Base-by-base conservation (phyloP, 2,329 filamentous ascomycete genomes). In the Coniochaeta sp. region DNA sequence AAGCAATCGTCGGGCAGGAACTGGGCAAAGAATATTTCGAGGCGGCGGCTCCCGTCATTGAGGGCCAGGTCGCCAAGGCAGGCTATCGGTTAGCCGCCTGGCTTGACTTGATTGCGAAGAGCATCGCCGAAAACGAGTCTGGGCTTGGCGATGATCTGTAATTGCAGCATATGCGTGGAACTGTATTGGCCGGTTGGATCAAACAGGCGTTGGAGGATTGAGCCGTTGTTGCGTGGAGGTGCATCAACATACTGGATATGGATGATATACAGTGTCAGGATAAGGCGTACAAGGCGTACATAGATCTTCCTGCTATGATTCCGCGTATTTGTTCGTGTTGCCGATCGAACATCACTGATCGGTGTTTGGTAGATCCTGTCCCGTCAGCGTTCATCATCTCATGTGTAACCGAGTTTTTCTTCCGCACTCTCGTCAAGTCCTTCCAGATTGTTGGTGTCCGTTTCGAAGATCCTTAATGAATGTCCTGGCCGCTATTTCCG, bases 11-110 rank as follows among this genome's bases (percentile, higher is more conserved):
- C 16, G 81, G 79, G 19, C 76, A 84, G 71, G 86, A 89, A 68
- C 75, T 90, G 26, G 80, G 80, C 30, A 83, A 82, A 0, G 78
- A 80, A 36, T 90, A 90, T 71, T 89, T 84, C 67, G 77, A 84
- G 34, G 79, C 77, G 34, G 87, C 86, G 2, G 82, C 81, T n/a
- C 83, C 81, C 22, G 81, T 87, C 60, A 77, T 90, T 54, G 85
- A 90, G 71, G 69, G 82, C 61, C 84, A 88, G 69, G 78, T 91
- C 62, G 88, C 88, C 8, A 83, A 82, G 64, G 89, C 85, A 4
- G 89, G 89, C 12, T 89, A 85, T 70, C 80, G 89, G 56, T 78
- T 91, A 70, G 88, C 84, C 1, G 81, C 80, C 22, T 90, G 85
- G 85, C 73, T 90, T 62, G 86, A 89, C 68, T 73, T 80, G 65